Evolutionary conservation across 1,139 yeast species (phyloP), one percentile per base, ranked within the genome.

Genomic region (Kazachstania sp.): DNA sequence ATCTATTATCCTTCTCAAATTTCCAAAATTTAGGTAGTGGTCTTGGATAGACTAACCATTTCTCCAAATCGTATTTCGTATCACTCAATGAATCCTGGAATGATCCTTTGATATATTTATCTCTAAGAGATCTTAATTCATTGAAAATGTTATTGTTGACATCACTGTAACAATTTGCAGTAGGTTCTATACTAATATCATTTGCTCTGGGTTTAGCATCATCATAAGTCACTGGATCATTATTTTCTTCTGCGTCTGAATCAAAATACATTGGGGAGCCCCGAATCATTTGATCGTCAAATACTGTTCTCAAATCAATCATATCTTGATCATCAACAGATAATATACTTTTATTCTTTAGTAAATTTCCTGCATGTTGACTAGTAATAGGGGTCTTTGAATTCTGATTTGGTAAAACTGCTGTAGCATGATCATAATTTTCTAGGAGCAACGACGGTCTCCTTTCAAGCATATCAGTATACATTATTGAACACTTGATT

Each of bases 1-100:
- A 52, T 37, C 66, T 50, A 41, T 53, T 54, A 47, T 62, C 66
- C 34, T 58, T 55, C 28, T 54, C 58, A 49, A 56, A 60, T 43
- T 59, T 61, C 66, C 66, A 62, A 45, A 59, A 61, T 46, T 62
- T 62, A 4, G 66, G 65, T 36, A 62, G 38, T 4, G 66, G 65
- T 41, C 56, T 56, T 1, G 66, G 66, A 43, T 62, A 62, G 1
- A 60, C 47, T 15, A 62, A 51, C 61, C 64, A 59, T 26, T 51
- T 51, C 7, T 53, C 49, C n/a, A 54, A 29, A 45, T 61, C 54
- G 39, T 59, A 43, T 37, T 59, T 60, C 28, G 51, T 43, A 45
- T 61, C 60, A 1, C 61, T 55, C 12, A 36, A 43, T 13, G 49
- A 45, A 50, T 60, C 60, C 44, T 62, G 66, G 18, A 52, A 50